These are phyloP conservation scores for Olyra latifolia DNA, from an alignment of 176 grass and related monocot species.

Conservation along the genomic window DNA sequence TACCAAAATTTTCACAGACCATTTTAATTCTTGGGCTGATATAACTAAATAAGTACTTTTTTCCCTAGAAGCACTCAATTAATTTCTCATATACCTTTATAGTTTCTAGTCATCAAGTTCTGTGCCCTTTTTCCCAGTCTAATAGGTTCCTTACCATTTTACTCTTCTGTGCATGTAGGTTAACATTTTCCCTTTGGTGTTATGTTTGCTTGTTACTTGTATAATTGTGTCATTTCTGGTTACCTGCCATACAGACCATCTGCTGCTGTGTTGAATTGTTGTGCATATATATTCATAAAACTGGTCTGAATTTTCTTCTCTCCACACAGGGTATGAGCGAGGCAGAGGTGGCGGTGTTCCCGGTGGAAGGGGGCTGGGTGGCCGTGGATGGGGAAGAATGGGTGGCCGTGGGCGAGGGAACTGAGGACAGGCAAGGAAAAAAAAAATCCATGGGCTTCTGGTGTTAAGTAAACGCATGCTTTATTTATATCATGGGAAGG, in stretches of 20 bases:
- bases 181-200: background rate
- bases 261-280: background rate
- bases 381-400: slow-evolving; percentile 56
- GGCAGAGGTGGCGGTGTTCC: slow-evolving; percentile 44
- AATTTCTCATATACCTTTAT: background rate
- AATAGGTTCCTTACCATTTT: background rate
- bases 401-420: slow-evolving; percentile 46
- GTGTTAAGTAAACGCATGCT: slow-evolving; percentile 48
- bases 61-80: background rate
- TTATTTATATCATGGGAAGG: slow-evolving; percentile 47
- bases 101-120: background rate
- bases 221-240: background rate
- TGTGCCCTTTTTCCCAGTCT: background rate
- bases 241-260: background rate
- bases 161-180: background rate
- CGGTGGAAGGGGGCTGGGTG: slow-evolving; percentile 51
- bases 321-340: slow-evolving; percentile 41
- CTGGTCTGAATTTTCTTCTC: background rate
- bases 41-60: background rate
- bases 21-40: background rate
- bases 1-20: background rate
- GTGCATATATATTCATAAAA: background rate
- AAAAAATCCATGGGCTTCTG: slow-evolving; percentile 29
- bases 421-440: slow-evolving; percentile 1
- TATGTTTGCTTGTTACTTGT: background rate